Evolutionary conservation across 305 asterid genomes (phyloP), one percentile per base, ranked within the genome.

Genomic region (Solanum aculeatissimum): DNA sequence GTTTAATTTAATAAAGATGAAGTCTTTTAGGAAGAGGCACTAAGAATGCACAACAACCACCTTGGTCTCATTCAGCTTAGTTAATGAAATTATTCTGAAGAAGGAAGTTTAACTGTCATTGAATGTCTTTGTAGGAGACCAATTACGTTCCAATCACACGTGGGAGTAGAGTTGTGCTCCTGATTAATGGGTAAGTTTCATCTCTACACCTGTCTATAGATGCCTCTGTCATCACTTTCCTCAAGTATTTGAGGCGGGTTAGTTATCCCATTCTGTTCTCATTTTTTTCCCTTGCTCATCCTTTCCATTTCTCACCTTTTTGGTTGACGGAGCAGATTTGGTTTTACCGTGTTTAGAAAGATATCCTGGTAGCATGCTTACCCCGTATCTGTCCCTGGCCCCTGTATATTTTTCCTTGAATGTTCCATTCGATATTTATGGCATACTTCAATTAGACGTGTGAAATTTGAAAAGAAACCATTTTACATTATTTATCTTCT

Each of bases 131-230:
- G 92, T 87, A 97, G 99, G 99, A 95, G 88, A 95, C 98, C 77
- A 91, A 94, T 91, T 97, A 93, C 84, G 98, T 93, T 86, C 95
- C 98, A 72, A 95, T 97, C 86, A 92, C 97, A 27, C 97, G 98
- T 19, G 98, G 99, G 84, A 93, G 94, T 90, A 92, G 98, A 86
- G 93, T 95, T 84, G 97, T 94, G 54, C 90, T 97, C 88, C 93
- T 97, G 98, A 84, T 95, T 85, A 97, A 97, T 84, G 98, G 98
- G 99, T 97, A 92, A 86, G 93, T 84, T 81, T 84, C 82, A 71
- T 58, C 81, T 69, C 58, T 81, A 47, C 13, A 32, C 82, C 21
- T 35, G 82, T 47, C 47, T 77, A 77, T 77, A 51, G 25, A 51
- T 53, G 49, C 65, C 66, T 77, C 65, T 77, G 7, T 77, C 29